Evolutionary conservation across 306 rosid genomes (phyloP).

Genomic region (Prunus persica): Prunus_persica_NCBIv2 NC_034014.1:28514001-28514500

Average conservation of each 20-base stretch:
- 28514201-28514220: not conserved
- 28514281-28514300: conserved; percentile 48
- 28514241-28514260: not conserved
- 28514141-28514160: not conserved
- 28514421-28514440: not conserved
- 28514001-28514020: not conserved
- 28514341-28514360: conserved; percentile 41
- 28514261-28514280: too few relatives aligned
- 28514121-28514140: not conserved
- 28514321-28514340: conserved; percentile 68
- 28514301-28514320: conserved; percentile 62
- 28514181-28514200: not conserved
- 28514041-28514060: not conserved
- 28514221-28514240: not conserved
- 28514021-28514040: not conserved
- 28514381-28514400: not conserved
- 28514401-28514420: not conserved
- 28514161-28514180: not conserved
- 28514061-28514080: not conserved
- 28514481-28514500: not conserved
- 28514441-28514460: not conserved
- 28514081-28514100: not conserved
- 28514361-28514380: not conserved
- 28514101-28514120: not conserved
- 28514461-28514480: not conserved